A percentile compares a stretch with the other conserved stretches of the same genome.
phyloP scores from a whole-genome alignment of 2,329 filamentous ascomycete genomes.

The Cladosporium sp. region DNA sequence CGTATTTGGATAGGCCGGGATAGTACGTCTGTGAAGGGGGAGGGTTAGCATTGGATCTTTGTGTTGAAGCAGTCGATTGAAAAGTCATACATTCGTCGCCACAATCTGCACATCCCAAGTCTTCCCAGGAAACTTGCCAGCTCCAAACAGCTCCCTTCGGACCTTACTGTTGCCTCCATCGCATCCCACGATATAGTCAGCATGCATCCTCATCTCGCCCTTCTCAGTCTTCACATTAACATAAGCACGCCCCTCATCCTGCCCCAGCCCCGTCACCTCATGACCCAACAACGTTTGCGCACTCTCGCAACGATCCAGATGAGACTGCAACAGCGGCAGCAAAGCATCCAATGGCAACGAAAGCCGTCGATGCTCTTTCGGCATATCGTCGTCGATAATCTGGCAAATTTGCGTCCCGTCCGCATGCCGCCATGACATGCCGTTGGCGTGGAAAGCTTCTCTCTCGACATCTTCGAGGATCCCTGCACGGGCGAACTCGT shows the following conservation, averaged over 20 bases:
- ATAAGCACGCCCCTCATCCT: conserved; percentile 22
- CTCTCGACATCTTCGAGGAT: conserved; percentile 29
- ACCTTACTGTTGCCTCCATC: conserved; percentile 23
- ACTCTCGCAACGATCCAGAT: conserved; percentile 15
- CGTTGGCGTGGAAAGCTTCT: conserved; percentile 17
- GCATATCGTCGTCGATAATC: conserved; percentile 13
- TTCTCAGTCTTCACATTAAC: conserved; percentile 18
- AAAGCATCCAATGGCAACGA: conserved; percentile 19
- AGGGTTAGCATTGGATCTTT: too few relatives aligned
- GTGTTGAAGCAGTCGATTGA: too few relatives aligned
- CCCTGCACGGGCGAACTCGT: conserved; percentile 34
- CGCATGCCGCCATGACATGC: conserved; percentile 19
- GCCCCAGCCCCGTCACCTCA: conserved; percentile 16
- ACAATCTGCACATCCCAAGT: conserved; percentile 32
- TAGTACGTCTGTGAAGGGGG: conserved; percentile 20
- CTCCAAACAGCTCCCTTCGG: conserved; percentile 18
- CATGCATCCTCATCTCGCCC: conserved; percentile 16
- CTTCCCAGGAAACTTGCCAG: conserved; percentile 17
- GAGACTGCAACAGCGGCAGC: conserved; percentile 19
- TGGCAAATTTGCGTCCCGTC: conserved; percentile 17
- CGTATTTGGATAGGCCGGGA: conserved; percentile 31
- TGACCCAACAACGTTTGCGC: conserved; percentile 17
- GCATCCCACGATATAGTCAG: conserved; percentile 22
- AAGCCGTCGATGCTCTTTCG: conserved; percentile 14
- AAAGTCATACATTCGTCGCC: conserved; percentile 33